A percentile compares a stretch with the other conserved stretches of the same genome.
Evolutionary conservation across 441 rosid genomes (phyloP).

Genomic region (Pelargonium citronellum): DNA sequence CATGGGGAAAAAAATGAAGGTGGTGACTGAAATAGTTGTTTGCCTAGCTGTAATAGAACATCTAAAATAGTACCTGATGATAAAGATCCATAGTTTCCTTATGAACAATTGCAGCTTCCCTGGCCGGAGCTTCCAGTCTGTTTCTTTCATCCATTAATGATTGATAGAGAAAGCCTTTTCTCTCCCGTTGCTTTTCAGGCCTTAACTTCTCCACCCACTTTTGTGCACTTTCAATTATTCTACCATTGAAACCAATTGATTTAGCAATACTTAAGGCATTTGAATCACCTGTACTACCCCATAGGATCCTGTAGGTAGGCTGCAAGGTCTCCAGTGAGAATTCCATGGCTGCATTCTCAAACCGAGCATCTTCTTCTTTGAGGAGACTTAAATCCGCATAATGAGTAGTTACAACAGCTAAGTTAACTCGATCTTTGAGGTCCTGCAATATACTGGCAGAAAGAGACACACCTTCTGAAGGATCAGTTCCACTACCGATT

Average conservation of each 20-base stretch:
- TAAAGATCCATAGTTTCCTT: slow-evolving; percentile 53
- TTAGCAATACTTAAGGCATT: slow-evolving; percentile 78
- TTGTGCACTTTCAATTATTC: slow-evolving; percentile 58
- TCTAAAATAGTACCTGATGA: slow-evolving; percentile 49
- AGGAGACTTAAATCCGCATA: slow-evolving; percentile 78
- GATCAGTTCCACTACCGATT: slow-evolving; percentile 95
- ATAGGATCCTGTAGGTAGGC: slow-evolving; percentile 70
- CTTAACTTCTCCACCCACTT: slow-evolving; percentile 63
- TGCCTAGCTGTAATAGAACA: background rate
- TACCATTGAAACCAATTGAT: slow-evolving; percentile 65
- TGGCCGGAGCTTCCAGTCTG: slow-evolving; percentile 56
- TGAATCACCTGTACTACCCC: slow-evolving; percentile 85
- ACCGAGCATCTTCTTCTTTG: slow-evolving; percentile 59
- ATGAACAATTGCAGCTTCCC: slow-evolving; percentile 50
- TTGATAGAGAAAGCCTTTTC: slow-evolving; percentile 56
- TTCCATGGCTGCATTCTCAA: slow-evolving; percentile 89
- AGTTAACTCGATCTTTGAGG: slow-evolving; percentile 46
- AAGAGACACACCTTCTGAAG: slow-evolving; percentile 88
- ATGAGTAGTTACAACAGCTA: slow-evolving; percentile 83
- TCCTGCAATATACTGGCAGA: slow-evolving; percentile 69
- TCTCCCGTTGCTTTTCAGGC: slow-evolving; percentile 66
- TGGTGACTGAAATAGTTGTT: slow-evolving; percentile 11
- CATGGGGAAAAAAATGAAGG: slow-evolving; percentile 13
- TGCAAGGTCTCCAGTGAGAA: slow-evolving; percentile 73
- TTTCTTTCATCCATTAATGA: slow-evolving; percentile 72